Conservation (phyloP, 139 green algal genomes). For the Chlorella sorokiniana region DNA sequence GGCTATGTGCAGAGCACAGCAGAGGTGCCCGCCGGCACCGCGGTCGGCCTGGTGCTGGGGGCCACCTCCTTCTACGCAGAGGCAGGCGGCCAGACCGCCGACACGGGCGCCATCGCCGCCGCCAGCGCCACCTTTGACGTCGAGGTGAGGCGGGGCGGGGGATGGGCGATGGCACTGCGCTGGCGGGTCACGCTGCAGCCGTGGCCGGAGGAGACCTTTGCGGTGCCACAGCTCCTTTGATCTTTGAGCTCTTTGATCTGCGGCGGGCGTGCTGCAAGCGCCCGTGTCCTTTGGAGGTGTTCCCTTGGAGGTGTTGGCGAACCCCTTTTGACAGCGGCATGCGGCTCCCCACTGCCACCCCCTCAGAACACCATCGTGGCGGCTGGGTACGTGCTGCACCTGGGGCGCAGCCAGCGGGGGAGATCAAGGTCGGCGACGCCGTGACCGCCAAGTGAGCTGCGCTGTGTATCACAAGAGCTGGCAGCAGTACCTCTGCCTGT, state of each 20-base stretch:
- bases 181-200: neutral
- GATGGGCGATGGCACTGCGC: neutral
- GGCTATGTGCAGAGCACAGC: constrained; percentile 81
- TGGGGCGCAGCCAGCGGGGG: constrained; percentile 45
- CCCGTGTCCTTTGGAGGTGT: neutral
- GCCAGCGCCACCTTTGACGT: constrained; percentile 38
- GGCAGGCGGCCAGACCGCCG: constrained; percentile 83
- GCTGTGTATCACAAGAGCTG: too few species aligned
- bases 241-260: too few species aligned
- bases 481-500: too few species aligned
- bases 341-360: too few species aligned
- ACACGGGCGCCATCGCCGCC: constrained; percentile 69
- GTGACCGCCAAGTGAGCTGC: constrained; percentile 55
- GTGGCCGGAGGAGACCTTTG: too few species aligned
- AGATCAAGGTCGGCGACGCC: constrained; percentile 70
- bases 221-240: too few species aligned
- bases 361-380: constrained; percentile 67
- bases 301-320: too few species aligned
- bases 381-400: constrained; percentile 96
- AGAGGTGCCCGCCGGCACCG: constrained; percentile 39
- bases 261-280: neutral
- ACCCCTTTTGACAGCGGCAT: too few species aligned
- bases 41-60: constrained; percentile 90
- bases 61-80: constrained; percentile 95
- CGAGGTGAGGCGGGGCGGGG: neutral